phyloP scores from a whole-genome alignment of 495 filamentous ascomycete species.

The Podospora fimiseda region DNA sequence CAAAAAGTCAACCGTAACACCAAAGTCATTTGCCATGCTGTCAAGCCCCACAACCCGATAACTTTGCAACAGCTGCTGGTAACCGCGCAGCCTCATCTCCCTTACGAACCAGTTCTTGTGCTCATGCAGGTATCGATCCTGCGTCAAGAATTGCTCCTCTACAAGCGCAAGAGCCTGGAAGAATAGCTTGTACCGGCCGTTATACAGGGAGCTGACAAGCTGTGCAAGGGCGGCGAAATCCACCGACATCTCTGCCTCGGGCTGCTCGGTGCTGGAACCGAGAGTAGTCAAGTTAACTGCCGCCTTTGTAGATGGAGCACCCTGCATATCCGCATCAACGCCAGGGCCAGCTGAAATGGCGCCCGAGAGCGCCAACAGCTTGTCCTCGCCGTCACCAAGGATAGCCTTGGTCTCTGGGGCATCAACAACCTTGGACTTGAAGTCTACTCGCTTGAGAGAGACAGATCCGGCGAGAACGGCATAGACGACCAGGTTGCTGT shows the following conservation, averaged over 20 bases:
- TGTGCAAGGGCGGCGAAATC: constrained; percentile 78
- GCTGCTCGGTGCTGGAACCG: constrained; percentile 57
- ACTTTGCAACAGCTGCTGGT: constrained; percentile 94
- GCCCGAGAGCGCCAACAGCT: constrained; percentile 70
- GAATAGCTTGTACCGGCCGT: constrained; percentile 86
- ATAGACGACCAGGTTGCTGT: constrained; percentile 90
- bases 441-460: constrained; percentile 92
- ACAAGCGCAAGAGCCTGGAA: constrained; percentile 86
- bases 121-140: constrained; percentile 90
- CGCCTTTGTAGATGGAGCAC: constrained; percentile 54
- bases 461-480: constrained; percentile 90
- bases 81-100: constrained; percentile 93
- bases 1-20: constrained; percentile 89
- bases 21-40: constrained; percentile 95
- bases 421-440: constrained; percentile 97
- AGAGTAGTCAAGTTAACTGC: constrained; percentile 81
- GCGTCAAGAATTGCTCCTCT: constrained; percentile 86
- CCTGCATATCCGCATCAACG: constrained; percentile 74
- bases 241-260: constrained; percentile 70
- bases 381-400: constrained; percentile 81
- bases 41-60: constrained; percentile 92
- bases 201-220: constrained; percentile 85
- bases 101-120: constrained; percentile 94
- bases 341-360: constrained; percentile 71
- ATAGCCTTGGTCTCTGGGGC: constrained; percentile 97